These are phyloP conservation scores for Nematocida parisii DNA, from an alignment of 371 early-diverging fungal species.

Conservation along the genomic window DNA sequence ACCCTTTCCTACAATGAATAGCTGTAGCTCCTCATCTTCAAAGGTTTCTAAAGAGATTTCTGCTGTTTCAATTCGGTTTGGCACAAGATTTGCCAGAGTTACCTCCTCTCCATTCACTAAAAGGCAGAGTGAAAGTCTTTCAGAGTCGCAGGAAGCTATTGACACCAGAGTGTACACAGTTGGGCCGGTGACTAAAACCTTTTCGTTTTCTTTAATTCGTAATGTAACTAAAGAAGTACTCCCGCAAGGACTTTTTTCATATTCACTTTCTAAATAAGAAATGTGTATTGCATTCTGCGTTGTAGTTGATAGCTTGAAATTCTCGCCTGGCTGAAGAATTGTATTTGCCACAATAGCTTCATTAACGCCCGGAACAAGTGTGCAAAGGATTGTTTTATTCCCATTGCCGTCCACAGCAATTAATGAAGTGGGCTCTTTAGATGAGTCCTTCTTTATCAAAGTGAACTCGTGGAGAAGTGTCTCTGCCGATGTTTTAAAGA, in stretches of 20 bases:
- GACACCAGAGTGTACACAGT: slow-evolving; percentile 11
- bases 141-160: not conserved
- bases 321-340: slow-evolving; percentile 24
- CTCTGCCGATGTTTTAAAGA: slow-evolving; percentile 4
- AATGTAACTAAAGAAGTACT: slow-evolving; percentile 9
- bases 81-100: slow-evolving; percentile 40
- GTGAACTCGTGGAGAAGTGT: slow-evolving; percentile 18
- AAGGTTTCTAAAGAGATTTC: slow-evolving; percentile 34
- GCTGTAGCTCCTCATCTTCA: slow-evolving; percentile 16
- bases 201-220: slow-evolving; percentile 17
- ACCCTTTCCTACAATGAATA: slow-evolving; percentile 51
- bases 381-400: slow-evolving; percentile 21
- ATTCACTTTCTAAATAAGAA: slow-evolving; percentile 12
- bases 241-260: not conserved
- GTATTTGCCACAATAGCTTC: slow-evolving; percentile 23
- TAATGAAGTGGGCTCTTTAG: slow-evolving; percentile 10
- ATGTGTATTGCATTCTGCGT: slow-evolving; percentile 19
- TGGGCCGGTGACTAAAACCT: slow-evolving; percentile 12
- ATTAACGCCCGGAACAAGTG: slow-evolving; percentile 33
- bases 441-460: not conserved
- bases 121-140: slow-evolving; percentile 46
- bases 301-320: slow-evolving; percentile 11
- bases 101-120: slow-evolving; percentile 42
- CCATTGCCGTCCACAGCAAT: slow-evolving; percentile 31
- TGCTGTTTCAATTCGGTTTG: slow-evolving; percentile 33